A percentile compares a stretch with the other conserved stretches of the same genome.
phyloP scores from a whole-genome alignment of 2,329 filamentous ascomycete species.

The Pseudogymnoascus sp. region DNA sequence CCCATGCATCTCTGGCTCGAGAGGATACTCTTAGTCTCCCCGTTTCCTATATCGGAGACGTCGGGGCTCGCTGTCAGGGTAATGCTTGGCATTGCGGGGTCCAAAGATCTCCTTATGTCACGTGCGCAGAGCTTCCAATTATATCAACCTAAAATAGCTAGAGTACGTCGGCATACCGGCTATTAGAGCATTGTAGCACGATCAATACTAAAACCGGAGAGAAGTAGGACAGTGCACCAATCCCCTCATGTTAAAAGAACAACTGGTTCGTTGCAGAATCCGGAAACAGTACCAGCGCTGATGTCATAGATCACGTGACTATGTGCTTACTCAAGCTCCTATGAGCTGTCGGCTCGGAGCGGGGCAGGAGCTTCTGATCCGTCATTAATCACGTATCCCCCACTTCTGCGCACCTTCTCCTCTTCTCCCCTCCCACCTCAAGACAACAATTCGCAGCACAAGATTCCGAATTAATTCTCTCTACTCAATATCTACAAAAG shows the following conservation, averaged over 20 bases:
- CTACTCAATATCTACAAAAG: neutral
- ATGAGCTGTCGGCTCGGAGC: conserved; percentile 6
- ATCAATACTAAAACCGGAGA: neutral
- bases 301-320: conserved; percentile 1
- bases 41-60: conserved; percentile 4
- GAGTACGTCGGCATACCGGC: neutral
- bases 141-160: neutral
- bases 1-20: neutral
- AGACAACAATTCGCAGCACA: neutral
- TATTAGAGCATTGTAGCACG: neutral
- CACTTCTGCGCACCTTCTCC: conserved; percentile 1
- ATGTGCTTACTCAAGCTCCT: neutral
- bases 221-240: neutral
- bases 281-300: neutral
- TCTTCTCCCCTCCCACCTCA: neutral
- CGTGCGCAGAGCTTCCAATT: neutral
- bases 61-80: neutral
- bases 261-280: neutral
- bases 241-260: neutral
- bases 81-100: conserved; percentile 3
- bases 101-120: neutral
- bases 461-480: neutral
- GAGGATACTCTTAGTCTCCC: neutral
- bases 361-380: conserved; percentile 5
- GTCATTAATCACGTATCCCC: conserved; percentile 7